A percentile compares a stretch with the other conserved stretches of the same genome.
These are phyloP conservation scores for Collybiopsis confluens DNA, from an alignment of 768 basidiomycete species.

Conservation along the genomic window DNA sequence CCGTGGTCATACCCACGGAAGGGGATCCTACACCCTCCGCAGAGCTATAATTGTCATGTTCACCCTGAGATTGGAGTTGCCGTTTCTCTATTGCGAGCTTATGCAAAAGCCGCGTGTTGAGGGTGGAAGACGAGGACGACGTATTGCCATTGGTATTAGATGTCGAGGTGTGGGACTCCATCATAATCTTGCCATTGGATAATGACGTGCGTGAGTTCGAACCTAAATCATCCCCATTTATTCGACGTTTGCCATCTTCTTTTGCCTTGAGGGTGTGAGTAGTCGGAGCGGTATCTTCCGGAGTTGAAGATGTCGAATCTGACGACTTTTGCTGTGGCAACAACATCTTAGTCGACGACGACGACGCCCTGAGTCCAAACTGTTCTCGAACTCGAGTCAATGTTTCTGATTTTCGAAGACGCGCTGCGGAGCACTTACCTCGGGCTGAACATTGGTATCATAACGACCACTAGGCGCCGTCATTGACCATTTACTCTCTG, in stretches of 20 bases:
- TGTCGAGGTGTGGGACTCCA: no score
- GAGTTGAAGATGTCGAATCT: no score
- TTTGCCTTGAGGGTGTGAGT: neutral
- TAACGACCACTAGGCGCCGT: neutral
- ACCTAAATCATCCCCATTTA: constrained; percentile 1
- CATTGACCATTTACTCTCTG: neutral
- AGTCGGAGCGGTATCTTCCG: no score
- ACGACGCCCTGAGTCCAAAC: no score
- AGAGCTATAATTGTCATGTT: neutral
- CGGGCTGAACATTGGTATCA: neutral
- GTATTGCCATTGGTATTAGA: no score
- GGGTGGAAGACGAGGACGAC: no score
- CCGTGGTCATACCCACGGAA: neutral
- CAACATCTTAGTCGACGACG: no score
- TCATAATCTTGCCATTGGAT: neutral
- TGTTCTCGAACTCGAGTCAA: no score
- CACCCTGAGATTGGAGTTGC: neutral
- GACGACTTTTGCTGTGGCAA: no score
- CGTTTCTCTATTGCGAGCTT: constrained; percentile 7
- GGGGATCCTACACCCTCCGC: no score
- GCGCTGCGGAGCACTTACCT: neutral
- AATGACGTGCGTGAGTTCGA: constrained; percentile 4
- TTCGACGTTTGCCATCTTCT: neutral
- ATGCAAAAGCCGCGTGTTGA: constrained; percentile 6
- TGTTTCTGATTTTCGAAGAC: neutral